Conservation (phyloP, 495 filamentous ascomycete species). For the Neurospora sp. region DNA sequence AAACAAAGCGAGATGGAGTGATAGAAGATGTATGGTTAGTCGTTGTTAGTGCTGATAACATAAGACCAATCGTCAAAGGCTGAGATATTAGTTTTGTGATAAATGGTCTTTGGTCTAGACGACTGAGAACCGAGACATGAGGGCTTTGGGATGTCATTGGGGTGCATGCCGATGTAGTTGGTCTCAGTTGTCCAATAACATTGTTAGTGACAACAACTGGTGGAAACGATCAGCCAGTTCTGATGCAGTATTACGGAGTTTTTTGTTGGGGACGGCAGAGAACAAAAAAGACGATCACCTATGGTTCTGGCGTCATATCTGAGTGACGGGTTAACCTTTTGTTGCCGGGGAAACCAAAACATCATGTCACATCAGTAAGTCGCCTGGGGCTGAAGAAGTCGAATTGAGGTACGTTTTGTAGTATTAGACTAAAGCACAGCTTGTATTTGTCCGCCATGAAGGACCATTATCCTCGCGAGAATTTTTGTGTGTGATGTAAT, state of each 20-base stretch:
- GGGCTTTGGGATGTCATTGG: not conserved
- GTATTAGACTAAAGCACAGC: not conserved
- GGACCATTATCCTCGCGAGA: not conserved
- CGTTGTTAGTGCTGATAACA: not conserved
- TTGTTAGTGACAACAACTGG: not conserved
- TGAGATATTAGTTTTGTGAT: not conserved
- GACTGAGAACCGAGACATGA: not conserved
- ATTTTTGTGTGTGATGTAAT: not conserved
- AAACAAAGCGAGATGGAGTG: not conserved
- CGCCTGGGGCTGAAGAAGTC: not conserved
- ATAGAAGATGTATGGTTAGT: not conserved
- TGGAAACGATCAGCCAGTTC: not conserved
- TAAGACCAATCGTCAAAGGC: not conserved
- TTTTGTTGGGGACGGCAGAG: not conserved
- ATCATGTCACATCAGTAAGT: not conserved
- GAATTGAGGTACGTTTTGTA: not conserved
- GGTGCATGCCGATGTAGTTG: not conserved
- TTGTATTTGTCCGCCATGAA: not conserved
- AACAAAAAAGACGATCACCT: not conserved
- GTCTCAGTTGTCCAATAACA: not conserved
- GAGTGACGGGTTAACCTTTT: not conserved
- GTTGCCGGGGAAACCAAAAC: not conserved
- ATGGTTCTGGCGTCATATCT: not conserved
- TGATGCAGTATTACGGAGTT: not conserved
- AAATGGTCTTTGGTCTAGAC: not conserved